Conservation (phyloP, 805 yeast genomes). For the Limtongozyma cylindracea region DNA sequence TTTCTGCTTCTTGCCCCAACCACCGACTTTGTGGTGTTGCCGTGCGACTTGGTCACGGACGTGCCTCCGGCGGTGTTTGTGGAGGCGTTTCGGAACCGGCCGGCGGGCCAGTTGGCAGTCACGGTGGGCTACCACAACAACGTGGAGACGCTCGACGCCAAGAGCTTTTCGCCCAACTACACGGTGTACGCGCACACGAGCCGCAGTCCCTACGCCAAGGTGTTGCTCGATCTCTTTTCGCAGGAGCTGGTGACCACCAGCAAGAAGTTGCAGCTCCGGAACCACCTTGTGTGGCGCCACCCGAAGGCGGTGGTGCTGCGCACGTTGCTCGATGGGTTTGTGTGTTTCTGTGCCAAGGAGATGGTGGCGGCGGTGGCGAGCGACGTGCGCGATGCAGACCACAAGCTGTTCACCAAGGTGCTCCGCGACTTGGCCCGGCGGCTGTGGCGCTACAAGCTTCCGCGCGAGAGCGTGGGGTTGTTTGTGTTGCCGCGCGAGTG, state of each 20-base stretch:
- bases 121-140: constrained; percentile 53
- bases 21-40: constrained; percentile 42
- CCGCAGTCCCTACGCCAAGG: constrained; percentile 16
- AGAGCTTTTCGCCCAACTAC: constrained; percentile 39
- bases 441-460: constrained; percentile 59
- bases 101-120: constrained; percentile 43
- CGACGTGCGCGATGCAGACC: constrained; percentile 11
- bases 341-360: constrained; percentile 19
- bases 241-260: constrained; percentile 43
- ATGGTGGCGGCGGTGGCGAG: constrained; percentile 23
- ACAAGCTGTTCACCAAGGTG: constrained; percentile 34
- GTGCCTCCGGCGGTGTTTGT: constrained; percentile 74
- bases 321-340: constrained; percentile 45
- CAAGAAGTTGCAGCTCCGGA: constrained; percentile 52
- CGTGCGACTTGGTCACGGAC: constrained; percentile 87
- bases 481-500: constrained; percentile 46
- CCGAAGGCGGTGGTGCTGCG: constrained; percentile 63
- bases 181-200: constrained; percentile 33
- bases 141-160: constrained; percentile 59
- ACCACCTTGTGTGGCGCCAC: constrained; percentile 75
- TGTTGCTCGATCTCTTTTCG: constrained; percentile 48
- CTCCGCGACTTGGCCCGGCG: constrained; percentile 76
- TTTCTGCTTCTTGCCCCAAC: background rate
- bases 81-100: constrained; percentile 58
- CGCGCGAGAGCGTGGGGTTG: constrained; percentile 38